phyloP scores from a whole-genome alignment of 2,329 filamentous ascomycete species.

The Beauveria pseudobassiana region DNA sequence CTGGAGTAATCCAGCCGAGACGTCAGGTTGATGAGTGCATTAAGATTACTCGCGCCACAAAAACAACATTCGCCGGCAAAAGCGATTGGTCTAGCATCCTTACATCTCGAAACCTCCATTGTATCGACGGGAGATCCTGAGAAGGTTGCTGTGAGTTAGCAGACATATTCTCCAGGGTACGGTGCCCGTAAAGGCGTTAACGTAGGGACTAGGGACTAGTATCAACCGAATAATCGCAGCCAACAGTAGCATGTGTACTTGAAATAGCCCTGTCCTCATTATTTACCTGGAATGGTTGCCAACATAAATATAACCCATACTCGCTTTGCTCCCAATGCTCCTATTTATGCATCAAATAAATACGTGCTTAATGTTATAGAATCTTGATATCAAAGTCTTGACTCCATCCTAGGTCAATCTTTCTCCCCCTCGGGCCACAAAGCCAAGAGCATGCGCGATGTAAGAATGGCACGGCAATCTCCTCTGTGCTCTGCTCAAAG shows the following conservation, averaged over 20 bases:
- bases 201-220: background rate
- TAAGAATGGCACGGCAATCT: slow-evolving; percentile 38
- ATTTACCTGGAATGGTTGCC: background rate
- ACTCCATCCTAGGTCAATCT: slow-evolving; percentile 17
- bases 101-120: too few relatives aligned
- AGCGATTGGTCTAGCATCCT: too few relatives aligned
- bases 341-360: background rate
- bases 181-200: background rate
- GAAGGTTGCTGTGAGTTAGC: too few relatives aligned
- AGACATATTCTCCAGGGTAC: background rate
- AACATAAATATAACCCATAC: background rate
- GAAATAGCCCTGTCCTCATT: background rate
- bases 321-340: slow-evolving; percentile 5
- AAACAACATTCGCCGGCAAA: too few relatives aligned
- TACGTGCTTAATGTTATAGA: background rate
- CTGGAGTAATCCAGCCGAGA: too few relatives aligned
- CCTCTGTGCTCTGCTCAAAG: slow-evolving; percentile 24
- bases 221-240: too few relatives aligned
- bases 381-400: background rate
- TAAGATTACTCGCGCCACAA: too few relatives aligned
- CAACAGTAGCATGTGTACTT: background rate
- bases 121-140: too few relatives aligned
- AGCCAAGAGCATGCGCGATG: slow-evolving; percentile 43
- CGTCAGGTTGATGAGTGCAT: too few relatives aligned
- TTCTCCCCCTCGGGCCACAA: slow-evolving; percentile 34